Base-by-base conservation (phyloP, 306 rosid species). In the Adenanthera pavonina region DNA sequence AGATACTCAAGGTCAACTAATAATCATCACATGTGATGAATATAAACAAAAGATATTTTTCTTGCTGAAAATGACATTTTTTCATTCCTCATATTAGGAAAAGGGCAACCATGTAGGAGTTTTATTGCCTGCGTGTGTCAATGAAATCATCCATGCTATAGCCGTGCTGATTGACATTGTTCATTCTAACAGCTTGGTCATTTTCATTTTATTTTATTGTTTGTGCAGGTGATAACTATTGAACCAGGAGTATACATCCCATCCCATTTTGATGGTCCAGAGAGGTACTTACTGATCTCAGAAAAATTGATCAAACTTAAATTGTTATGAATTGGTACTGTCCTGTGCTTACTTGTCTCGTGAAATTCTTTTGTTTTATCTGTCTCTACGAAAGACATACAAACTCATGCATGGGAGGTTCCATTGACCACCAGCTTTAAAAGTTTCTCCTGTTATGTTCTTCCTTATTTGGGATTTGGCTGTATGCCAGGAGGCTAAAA, bases 171-270 rank as follows among this genome's bases (percentile, higher is more conserved):
- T 62, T 30, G 67, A 75, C 72, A 61, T 67, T 20, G 13, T 71
- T 51, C 69, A 16, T 72, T 64, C 34, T 82, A 57, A 80, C 8
- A 66, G 12, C 34, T 20, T 70, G 38, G 34, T 80, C 30, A 25
- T 25, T 25, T 25, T 25, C 1, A 25, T 25, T 35, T 72, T 72
- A 59, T 44, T 54, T 82, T 72, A 68, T 76, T 70, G 5, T 80
- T 20, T 72, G 88, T 46, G 81, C 88, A 95, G 97, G 92, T 95
- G 64, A 93, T 95, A 87, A 89, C 99, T 72, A 89, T 95, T 87
- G 99, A 95, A 83, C 99, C 97, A 1, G 97, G 97, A 77, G 89
- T 92, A 68, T 95, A 95, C 85, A 83, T 95, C 70, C 97, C 99
- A 71, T 86, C 92, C 77, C 62, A 79, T 78, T 93, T 84, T 84